These are phyloP conservation scores for Mortierella sp. DNA, from an alignment of 371 early-diverging fungal genomes.

Conservation along the genomic window DNA sequence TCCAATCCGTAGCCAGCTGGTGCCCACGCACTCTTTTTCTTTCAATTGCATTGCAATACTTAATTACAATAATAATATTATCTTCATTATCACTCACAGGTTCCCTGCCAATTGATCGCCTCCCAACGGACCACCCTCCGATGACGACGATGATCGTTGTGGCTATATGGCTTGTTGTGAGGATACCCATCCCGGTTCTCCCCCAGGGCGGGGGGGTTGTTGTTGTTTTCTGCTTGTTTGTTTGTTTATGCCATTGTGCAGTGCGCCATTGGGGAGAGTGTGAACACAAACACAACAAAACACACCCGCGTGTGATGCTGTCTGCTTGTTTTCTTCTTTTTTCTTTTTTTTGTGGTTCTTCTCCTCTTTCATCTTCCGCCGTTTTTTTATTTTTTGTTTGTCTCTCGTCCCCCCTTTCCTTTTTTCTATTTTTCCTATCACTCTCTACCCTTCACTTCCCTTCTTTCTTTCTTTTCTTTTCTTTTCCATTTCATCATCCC, in stretches of 20 bases:
- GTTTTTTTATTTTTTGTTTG: neutral
- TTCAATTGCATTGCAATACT: neutral
- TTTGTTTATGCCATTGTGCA: neutral
- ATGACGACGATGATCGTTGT: neutral
- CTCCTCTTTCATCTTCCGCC: neutral
- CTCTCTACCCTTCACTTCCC: neutral
- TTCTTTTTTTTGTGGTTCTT: neutral
- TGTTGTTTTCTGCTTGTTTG: neutral
- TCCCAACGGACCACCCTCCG: no score
- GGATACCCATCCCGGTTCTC: no score
- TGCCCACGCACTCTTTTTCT: neutral
- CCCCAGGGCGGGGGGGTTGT: no score
- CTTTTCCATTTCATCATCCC: neutral
- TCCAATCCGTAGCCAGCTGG: slow-evolving; percentile 7
- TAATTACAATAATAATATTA: neutral
- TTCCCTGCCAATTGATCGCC: neutral
- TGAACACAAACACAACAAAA: neutral
- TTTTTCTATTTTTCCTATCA: neutral
- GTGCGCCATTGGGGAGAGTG: neutral
- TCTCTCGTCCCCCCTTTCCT: neutral
- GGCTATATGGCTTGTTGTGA: no score
- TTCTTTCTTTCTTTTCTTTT: neutral
- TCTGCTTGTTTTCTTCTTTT: neutral
- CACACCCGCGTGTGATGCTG: neutral
- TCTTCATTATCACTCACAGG: neutral